Evolutionary conservation across 768 basidiomycete genomes (phyloP), one percentile per base, ranked within the genome.

Genomic region (Clavulina sp.): DNA sequence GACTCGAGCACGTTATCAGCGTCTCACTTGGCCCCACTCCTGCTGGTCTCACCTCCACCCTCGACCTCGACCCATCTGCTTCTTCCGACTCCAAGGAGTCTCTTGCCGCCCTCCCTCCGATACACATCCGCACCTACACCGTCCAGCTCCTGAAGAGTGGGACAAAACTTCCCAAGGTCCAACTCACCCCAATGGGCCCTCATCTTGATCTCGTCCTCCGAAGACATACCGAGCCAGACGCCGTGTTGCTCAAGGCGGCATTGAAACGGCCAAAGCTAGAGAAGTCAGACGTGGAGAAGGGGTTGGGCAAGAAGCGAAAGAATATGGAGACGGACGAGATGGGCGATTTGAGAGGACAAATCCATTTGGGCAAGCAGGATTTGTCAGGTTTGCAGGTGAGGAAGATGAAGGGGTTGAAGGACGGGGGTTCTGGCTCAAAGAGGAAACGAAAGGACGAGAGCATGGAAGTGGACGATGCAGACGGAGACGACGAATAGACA

Each of bases 281-380:
- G 69, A 91, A 93, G 71, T 74, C 73, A 54, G 85, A 91, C 32
- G 68, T 93, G 44, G 87, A 85, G 68, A 78, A 74, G 63, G 88
- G 89, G 0, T 61, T 88, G 6, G 88, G 86, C n/a, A 86, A 85
- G 73, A 86, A 84, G 73, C 76, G 73, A 66, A 92, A 89, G 77
- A 99, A 99, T 62, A 62, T 88, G 66, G 88, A 89, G 69, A 85
- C 89, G 60, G 93, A 99, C 70, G 88, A 86, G 65, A 95, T 97
- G 93, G 95, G 95, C 52, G 87, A 99, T 63, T 65, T 91, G 66
- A 75, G 93, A 60, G 95, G 92, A 41, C 73, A 78, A 53, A 76
- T 99, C 28, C 92, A 97, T 65, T 66, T 97, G 52, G 84, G 69
- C 53, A 86, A 78, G 64, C 93, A 99, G 69, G 87, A 97, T 66